Evolutionary conservation across 352 stramenopile genomes (phyloP), one percentile per base, ranked within the genome.

Genomic region (Phytophthora niederhauseri): DNA sequence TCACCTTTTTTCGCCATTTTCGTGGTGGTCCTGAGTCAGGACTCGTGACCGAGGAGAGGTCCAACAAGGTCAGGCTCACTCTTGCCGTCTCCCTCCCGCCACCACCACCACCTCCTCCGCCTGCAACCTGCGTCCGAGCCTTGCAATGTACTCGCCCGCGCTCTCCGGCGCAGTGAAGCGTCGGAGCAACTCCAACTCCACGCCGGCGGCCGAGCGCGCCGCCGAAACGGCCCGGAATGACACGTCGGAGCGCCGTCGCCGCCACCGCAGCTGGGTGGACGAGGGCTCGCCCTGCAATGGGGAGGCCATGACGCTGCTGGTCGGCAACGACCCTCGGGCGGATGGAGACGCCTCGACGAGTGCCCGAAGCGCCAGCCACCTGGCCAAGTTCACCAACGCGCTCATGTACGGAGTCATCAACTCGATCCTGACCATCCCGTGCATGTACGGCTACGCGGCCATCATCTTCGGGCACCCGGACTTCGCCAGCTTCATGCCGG

Each of bases 381-480:
- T 83, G 20, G 73, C 75, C 22, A 79, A 89, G 46, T 26, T 87
- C 49, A 88, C 81, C 0, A 93, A 90, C 65, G 86, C 84, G 3
- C 61, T 94, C 43, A 70, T 97, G 57, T 97, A 97, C 61, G 90
- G 91, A 36, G 61, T 97, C 15, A 97, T 98, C 64, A 98, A 98
- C 78, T 93, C 95, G 22, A 97, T 98, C 66, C 85, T 99, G 66
- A 96, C 92, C 56, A 92, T 98, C 30, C 95, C 97, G 31, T 95
- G 84, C 75, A 94, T 98, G 72, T 98, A 98, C 66, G 97, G 96
- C 52, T 99, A 98, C 71, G 90, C 95, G 2, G 92, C 94, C 8
- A 98, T 99, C 70, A 98, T 99, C 70, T 99, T 98, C 73, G 86
- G 80, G 66, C 86, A 95, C 61, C 82, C 90, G 55, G 92, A 99